Evolutionary conservation across 371 early-diverging fungal genomes (phyloP).

Genomic region (Thermomucor indicae-seudaticae): DNA sequence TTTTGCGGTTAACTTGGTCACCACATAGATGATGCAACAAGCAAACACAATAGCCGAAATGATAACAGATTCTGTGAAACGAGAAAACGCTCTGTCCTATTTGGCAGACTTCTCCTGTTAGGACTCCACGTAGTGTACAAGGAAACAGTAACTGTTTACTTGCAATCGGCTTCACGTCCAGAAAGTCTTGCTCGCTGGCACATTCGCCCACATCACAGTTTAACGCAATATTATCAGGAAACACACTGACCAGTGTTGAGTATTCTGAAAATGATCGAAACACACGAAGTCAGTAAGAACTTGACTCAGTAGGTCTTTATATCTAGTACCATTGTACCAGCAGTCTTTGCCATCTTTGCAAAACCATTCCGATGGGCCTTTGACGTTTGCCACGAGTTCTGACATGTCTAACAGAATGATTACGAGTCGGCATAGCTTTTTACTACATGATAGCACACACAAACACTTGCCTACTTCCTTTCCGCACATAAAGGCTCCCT

Average conservation of each 20-base stretch:
- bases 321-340: constrained; percentile 48
- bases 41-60: constrained; percentile 24
- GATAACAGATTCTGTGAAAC: constrained; percentile 34
- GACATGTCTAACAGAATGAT: constrained; percentile 38
- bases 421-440: too few relatives aligned
- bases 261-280: constrained; percentile 26
- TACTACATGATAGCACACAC: too few relatives aligned
- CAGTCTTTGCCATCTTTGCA: constrained; percentile 51
- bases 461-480: constrained; percentile 40
- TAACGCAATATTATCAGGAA: constrained; percentile 54
- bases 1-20: constrained; percentile 25
- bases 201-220: constrained; percentile 61
- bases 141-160: neutral
- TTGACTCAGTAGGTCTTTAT: neutral
- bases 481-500: constrained; percentile 58
- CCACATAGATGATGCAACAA: constrained; percentile 20
- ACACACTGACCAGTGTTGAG: constrained; percentile 45
- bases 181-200: constrained; percentile 43
- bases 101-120: neutral
- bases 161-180: constrained; percentile 37
- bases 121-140: neutral
- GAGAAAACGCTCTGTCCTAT: constrained; percentile 34
- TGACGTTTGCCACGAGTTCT: constrained; percentile 39
- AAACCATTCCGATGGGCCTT: constrained; percentile 45
- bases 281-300: neutral